Evolutionary conservation across 2,329 filamentous ascomycete species (phyloP), one percentile per base, ranked within the genome.

Genomic region (Acarospora socialis): DNA sequence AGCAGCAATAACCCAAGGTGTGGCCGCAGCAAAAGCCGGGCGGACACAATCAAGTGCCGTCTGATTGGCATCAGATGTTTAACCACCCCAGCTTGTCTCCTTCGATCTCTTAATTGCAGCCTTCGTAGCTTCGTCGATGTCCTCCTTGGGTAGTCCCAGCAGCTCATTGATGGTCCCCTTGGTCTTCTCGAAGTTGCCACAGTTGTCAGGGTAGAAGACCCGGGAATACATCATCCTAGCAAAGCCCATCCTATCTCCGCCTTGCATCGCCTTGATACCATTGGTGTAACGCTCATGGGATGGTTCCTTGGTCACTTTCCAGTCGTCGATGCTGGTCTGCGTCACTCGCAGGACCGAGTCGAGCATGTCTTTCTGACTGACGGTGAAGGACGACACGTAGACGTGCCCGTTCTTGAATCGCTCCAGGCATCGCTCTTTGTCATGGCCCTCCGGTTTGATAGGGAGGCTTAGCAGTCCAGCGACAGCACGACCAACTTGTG

Each of bases 401-500:
- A 46, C 24, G 4, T 36, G 32, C 13, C 40, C 20, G 14, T 47
- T 38, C 17, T 24, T 38, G 13, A 40, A 39, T 2, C 30, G 34
- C 17, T 38, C 29, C 5, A 47, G 35, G 29, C 37, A 41, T 2
- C 26, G 30, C 8, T 31, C 19, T 7, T 32, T 18, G 13, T 24
- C 36, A 16, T 20, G 15, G 28, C 33, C 34, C 5, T 43, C 40
- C 7, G 38, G 31, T 15, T 7, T 14, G 4, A 43, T 29, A 7
- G 43, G 44, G 12, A 68, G 50, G 15, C 42, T 60, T 2, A 68
- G 48, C 3, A 69, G 53, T 19, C 41, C 46, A 3, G 65, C 65
- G 2, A 70, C 54, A 1, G 62, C 66, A 44, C 55, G 43, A 42
- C 59, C 57, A 41, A 60, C 49, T 48, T 74, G 68, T 3, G 52